Evolutionary conservation across 352 stramenopile species (phyloP).

Genomic region (Globisporangium polare): DNA sequence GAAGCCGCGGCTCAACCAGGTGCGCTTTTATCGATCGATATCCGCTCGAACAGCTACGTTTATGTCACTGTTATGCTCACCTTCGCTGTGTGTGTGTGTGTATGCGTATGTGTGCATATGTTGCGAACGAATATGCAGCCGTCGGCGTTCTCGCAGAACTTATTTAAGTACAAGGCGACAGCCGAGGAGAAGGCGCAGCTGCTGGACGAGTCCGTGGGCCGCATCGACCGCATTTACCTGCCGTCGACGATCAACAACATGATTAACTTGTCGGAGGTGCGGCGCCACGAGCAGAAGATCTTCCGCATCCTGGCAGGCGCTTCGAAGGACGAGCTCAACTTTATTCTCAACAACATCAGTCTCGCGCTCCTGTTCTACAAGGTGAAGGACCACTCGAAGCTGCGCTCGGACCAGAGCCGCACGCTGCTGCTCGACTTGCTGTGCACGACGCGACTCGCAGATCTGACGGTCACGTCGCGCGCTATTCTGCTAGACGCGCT

Average conservation of each 20-base stretch:
- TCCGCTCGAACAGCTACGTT: neutral
- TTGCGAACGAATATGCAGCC: slow-evolving; percentile 18
- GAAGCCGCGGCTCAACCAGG: slow-evolving; percentile 45
- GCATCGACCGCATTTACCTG: slow-evolving; percentile 82
- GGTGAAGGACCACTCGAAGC: slow-evolving; percentile 91
- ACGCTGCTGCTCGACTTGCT: slow-evolving; percentile 95
- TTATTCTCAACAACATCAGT: slow-evolving; percentile 93
- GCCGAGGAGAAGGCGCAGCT: slow-evolving; percentile 77
- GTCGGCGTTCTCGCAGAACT: slow-evolving; percentile 56
- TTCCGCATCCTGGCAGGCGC: slow-evolving; percentile 94
- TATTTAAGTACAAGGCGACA: slow-evolving; percentile 82
- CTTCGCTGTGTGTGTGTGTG: neutral
- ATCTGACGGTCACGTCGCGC: slow-evolving; percentile 90
- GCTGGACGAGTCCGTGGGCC: slow-evolving; percentile 62
- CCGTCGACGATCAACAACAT: slow-evolving; percentile 89
- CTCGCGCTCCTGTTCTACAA: slow-evolving; percentile 98
- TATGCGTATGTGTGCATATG: neutral
- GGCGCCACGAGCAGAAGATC: slow-evolving; percentile 92
- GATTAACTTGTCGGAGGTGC: slow-evolving; percentile 78
- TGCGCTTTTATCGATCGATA: slow-evolving; percentile 6
- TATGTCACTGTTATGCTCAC: neutral
- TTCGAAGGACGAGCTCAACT: slow-evolving; percentile 96
- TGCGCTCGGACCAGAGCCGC: slow-evolving; percentile 76
- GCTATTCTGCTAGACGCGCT: slow-evolving; percentile 94
- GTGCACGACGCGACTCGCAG: slow-evolving; percentile 89